Evolutionary conservation across 2,329 filamentous ascomycete genomes (phyloP), one percentile per base, ranked within the genome.

Genomic region (Colletotrichum trifolii): DNA sequence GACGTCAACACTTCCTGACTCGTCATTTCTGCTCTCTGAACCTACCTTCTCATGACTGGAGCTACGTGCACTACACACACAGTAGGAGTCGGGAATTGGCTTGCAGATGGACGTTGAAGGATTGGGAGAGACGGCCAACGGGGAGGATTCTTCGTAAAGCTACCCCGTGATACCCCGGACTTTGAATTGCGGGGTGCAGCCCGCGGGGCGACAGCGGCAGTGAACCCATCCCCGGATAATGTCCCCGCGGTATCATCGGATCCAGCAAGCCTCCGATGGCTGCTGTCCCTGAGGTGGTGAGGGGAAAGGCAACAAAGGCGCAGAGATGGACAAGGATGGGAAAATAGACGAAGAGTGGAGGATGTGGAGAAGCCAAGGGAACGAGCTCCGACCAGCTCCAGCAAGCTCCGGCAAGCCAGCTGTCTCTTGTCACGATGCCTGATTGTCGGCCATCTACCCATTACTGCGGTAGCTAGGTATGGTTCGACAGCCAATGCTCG

Each of bases 131-230:
- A 38, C 38, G 36, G 47, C 52, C 40, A 53, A 38, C 53, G 25
- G 48, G 58, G 4, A 5, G 25, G 25, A 4, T 25, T 25, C 25
- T 25, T 25, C 25, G 58, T 52, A 48, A 38, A 57, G 38, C 13
- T 13, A 25, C 52, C 58, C 63, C 58, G 48, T 66, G 47, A 42
- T 62, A 56, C 63, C 58, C 63, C 58, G 33, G 63, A 63, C 33
- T 63, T 62, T 57, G 59, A 49, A 56, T 57, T 66, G 63, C 63
- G 63, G 63, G 63, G 63, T 66, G 63, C 63, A 66, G 63, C 54
- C 49, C 52, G 47, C 36, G 59, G 58, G 61, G 62, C 9, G 25
- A 25, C 25, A 25, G 42, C 53, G 58, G 47, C 47, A 57, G 62
- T 57, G 50, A 39, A 53, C 53, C 39, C 15, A 17, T 57, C 25